Base-by-base conservation (phyloP, 164 flowering plant species). In the Protea cynaroides region DNA sequence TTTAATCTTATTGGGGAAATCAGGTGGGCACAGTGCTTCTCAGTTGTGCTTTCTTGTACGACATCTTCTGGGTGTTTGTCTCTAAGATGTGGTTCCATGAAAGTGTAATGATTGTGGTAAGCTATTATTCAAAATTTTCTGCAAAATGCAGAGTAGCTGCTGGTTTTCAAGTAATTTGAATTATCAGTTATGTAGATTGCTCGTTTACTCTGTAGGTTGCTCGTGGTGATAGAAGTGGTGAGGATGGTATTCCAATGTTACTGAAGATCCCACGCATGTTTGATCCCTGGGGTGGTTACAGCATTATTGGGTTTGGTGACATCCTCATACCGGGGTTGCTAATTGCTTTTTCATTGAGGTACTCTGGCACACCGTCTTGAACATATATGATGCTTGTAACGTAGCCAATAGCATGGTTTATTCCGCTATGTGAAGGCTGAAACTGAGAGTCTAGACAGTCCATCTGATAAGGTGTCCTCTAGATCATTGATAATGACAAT, bases 231-330 rank as follows among this genome's bases (percentile, higher is more conserved):
- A 85, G 67, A 61, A 90, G 97, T 80, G 96, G 97, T 63, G 97
- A 91, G 68, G 99, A 91, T 77, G 96, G 97, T 36, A 90, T 95
- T 36, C 99, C 99, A 18, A 95, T 95, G 99, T 76, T 95, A 29
- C 71, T 95, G 66, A 95, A 91, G 72, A 89, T 95, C 65, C 99
- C 99, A 18, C 84, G 99, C 15, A 78, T 95, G 87, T 90, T 82
- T 78, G 99, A 95, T 76, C 99, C 97, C 61, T 95, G 99, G 99
- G 97, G 97, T 71, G 99, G 99, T 71, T 92, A 82, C 76, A 91
- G 96, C 69, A 85, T 95, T 70, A 95, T 95, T 25, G 99, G 99
- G 25, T 95, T 95, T 77, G 99, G 97, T 43, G 99, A 95, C 76
- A 95, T 95, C 53, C 83, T 95, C 56, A 74, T 95, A 63, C 99